Percentiles rank a stretch among this genome's conserved stretches.
Conservation (phyloP, 2,329 filamentous ascomycete species). For the Fusarium papillatum region DNA sequence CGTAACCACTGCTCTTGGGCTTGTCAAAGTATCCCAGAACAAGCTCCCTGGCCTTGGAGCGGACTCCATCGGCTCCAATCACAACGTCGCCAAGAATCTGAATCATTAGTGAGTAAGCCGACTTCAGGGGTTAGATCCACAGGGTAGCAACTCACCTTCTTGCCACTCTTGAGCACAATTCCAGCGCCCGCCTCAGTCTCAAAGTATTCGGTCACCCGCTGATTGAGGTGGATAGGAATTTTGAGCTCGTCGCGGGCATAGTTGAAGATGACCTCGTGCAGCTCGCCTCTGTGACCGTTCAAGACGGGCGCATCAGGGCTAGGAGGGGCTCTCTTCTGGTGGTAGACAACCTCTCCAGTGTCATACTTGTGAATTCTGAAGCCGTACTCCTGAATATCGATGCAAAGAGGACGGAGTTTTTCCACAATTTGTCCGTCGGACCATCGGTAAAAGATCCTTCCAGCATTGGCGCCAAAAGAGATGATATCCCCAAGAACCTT, state of each 20-base stretch:
- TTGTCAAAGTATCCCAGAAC: slow-evolving; percentile 30
- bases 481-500: slow-evolving; percentile 64
- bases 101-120: background rate
- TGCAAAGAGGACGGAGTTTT: slow-evolving; percentile 35
- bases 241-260: slow-evolving; percentile 32
- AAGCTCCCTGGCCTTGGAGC: slow-evolving; percentile 36
- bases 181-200: slow-evolving; percentile 9
- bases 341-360: slow-evolving; percentile 65
- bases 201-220: slow-evolving; percentile 29
- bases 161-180: slow-evolving; percentile 21
- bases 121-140: background rate
- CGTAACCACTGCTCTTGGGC: slow-evolving; percentile 37
- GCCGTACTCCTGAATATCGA: slow-evolving; percentile 57
- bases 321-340: slow-evolving; percentile 58
- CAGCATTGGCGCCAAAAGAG: slow-evolving; percentile 36
- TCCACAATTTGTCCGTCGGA: slow-evolving; percentile 57
- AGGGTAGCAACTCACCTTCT: background rate
- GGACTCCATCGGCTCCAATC: slow-evolving; percentile 34
- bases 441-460: slow-evolving; percentile 71
- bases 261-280: slow-evolving; percentile 32
- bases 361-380: slow-evolving; percentile 47
- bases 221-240: slow-evolving; percentile 24
- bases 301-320: slow-evolving; percentile 31
- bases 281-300: slow-evolving; percentile 31
- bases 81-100: slow-evolving; percentile 32